Evolutionary conservation across 2,329 filamentous ascomycete genomes (phyloP).

Genomic region (Ceratocystis alfenasii): DNA sequence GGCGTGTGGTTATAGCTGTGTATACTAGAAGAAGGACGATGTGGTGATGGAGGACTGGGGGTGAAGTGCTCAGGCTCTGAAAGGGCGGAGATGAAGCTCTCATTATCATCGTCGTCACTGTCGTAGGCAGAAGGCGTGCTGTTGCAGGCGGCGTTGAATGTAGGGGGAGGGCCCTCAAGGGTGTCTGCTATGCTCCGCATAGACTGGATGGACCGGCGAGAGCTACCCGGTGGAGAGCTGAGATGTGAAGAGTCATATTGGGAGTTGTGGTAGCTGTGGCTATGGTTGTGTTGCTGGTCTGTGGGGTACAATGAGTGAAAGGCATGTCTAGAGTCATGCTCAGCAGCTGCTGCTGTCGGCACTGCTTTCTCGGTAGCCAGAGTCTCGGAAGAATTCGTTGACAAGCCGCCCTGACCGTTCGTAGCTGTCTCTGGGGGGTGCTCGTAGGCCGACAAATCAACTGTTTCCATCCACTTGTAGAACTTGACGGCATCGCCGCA

Average conservation of each 20-base stretch:
- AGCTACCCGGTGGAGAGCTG: neutral
- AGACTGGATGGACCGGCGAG: neutral
- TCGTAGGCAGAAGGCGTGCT: neutral
- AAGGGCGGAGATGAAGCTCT: conserved; percentile 16
- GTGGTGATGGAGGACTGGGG: neutral
- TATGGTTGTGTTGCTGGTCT: neutral
- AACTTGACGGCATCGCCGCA: conserved; percentile 70
- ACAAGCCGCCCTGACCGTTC: neutral
- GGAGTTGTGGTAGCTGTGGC: neutral
- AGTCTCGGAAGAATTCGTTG: neutral
- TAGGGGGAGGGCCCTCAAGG: neutral
- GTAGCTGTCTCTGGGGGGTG: neutral
- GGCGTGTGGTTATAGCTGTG: neutral
- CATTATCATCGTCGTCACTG: conserved; percentile 14
- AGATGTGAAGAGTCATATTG: neutral
- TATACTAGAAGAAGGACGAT: neutral
- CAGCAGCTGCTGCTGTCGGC: neutral
- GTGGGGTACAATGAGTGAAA: neutral
- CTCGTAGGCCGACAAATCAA: conserved; percentile 12
- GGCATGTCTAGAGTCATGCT: neutral
- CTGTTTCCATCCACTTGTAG: conserved; percentile 51
- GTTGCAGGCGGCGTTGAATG: neutral
- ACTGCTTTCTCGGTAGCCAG: neutral
- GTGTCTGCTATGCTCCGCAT: conserved; percentile 8
- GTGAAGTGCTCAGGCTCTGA: conserved; percentile 13